Evolutionary conservation across 495 filamentous ascomycete genomes (phyloP).

Genomic region (Neurospora terricola): DNA sequence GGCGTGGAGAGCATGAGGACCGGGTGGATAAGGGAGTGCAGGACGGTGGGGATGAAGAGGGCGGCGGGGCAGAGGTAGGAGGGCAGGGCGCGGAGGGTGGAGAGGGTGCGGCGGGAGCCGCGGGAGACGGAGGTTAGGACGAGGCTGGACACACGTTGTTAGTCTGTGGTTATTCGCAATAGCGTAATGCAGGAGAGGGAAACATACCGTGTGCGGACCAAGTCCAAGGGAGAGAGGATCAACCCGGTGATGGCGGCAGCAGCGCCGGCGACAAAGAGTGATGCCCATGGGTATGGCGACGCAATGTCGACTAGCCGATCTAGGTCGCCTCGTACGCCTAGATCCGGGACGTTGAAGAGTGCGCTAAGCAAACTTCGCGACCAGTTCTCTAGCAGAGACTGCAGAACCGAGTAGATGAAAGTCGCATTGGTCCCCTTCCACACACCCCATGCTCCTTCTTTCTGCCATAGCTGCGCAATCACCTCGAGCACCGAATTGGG

Average conservation of each 20-base stretch:
- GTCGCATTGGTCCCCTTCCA: conserved; percentile 94
- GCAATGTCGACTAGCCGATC: conserved; percentile 48
- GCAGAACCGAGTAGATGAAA: conserved; percentile 76
- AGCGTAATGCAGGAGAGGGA: background rate
- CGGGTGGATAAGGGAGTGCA: conserved; percentile 74
- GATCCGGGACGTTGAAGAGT: conserved; percentile 71
- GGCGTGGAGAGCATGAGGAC: conserved; percentile 71
- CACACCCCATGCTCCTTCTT: conserved; percentile 79
- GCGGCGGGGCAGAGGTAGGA: conserved; percentile 60
- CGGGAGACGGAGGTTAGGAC: conserved; percentile 71
- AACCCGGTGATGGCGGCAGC: conserved; percentile 72
- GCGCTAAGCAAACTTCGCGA: conserved; percentile 74
- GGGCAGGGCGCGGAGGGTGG: conserved; percentile 64
- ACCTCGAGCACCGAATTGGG: conserved; percentile 69
- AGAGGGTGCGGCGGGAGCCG: conserved; percentile 61
- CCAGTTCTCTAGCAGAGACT: conserved; percentile 78
- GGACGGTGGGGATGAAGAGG: conserved; percentile 71
- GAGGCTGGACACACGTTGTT: conserved; percentile 37
- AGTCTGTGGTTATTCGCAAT: conserved; percentile 4
- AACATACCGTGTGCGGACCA: conserved; percentile 67
- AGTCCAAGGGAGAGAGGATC: conserved; percentile 76
- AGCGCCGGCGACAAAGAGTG: conserved; percentile 68
- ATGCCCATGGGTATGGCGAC: conserved; percentile 61
- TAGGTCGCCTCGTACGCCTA: conserved; percentile 48
- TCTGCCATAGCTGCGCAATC: conserved; percentile 75